These are phyloP conservation scores for Arthroderma sp. DNA, from an alignment of 2,329 filamentous ascomycete species.

Conservation along the genomic window DNA sequence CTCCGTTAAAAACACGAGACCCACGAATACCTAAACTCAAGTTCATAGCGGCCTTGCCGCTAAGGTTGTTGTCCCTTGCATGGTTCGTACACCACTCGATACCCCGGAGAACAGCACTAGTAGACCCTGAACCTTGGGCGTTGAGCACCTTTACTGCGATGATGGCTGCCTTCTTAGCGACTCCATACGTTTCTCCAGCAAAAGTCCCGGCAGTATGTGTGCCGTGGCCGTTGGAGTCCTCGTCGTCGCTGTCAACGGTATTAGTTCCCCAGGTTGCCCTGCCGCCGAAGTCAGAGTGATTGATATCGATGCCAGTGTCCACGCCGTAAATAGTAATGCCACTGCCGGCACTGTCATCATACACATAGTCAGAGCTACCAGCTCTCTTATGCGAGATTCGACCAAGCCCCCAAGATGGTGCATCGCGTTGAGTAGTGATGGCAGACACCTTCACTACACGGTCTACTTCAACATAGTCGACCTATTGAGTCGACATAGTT, in stretches of 20 bases:
- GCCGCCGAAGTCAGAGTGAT: constrained; percentile 27
- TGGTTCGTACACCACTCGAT: constrained; percentile 33
- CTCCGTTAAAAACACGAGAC: constrained; percentile 29
- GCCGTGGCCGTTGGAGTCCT: constrained; percentile 26
- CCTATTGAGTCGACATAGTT: constrained; percentile 3
- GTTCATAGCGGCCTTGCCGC: constrained; percentile 25
- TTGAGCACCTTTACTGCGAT: constrained; percentile 41
- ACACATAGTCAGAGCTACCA: constrained; percentile 23
- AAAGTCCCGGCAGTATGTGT: constrained; percentile 32
- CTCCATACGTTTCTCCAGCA: constrained; percentile 26
- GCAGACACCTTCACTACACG: neutral
- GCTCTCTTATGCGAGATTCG: constrained; percentile 23
- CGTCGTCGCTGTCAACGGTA: constrained; percentile 16
- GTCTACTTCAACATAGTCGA: constrained; percentile 12
- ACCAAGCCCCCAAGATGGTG: constrained; percentile 26
- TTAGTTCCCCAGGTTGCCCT: constrained; percentile 28
- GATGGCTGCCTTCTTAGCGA: constrained; percentile 29
- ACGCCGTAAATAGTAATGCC: constrained; percentile 28
- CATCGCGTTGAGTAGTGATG: constrained; percentile 15
- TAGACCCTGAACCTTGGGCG: constrained; percentile 35
- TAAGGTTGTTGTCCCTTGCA: constrained; percentile 21
- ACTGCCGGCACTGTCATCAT: constrained; percentile 25
- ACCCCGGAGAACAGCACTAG: constrained; percentile 38
- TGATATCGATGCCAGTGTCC: constrained; percentile 28
- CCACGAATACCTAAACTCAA: constrained; percentile 27